A percentile compares a stretch with the other conserved stretches of the same genome.
Conservation (phyloP, 2,329 filamentous ascomycete genomes). For the Emmonsia crescens region DNA sequence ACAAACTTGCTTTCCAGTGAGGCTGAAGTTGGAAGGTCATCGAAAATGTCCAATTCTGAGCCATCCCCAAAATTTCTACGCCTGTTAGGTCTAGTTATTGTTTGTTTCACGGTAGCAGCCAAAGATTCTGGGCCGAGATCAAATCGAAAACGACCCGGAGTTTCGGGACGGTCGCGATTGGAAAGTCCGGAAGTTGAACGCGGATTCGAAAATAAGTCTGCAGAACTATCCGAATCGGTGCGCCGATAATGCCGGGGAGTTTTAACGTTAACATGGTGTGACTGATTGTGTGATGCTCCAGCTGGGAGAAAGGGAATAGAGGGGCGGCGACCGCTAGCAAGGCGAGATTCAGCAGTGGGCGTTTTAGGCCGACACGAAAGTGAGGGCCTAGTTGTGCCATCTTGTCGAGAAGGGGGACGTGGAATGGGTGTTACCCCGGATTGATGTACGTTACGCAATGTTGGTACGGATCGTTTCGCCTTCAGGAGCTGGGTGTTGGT, state of each 20-base stretch:
- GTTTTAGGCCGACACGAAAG: constrained; percentile 52
- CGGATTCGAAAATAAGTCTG: constrained; percentile 38
- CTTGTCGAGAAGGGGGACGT: constrained; percentile 29
- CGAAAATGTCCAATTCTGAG: constrained; percentile 82
- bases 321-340: constrained; percentile 42
- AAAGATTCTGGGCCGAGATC: constrained; percentile 42
- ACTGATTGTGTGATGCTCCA: constrained; percentile 60
- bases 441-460: constrained; percentile 38
- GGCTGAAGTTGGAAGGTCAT: constrained; percentile 83
- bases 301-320: constrained; percentile 69
- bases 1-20: constrained; percentile 71
- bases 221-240: constrained; percentile 65
- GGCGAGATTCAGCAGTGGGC: constrained; percentile 41
- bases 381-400: constrained; percentile 23
- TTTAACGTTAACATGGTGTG: constrained; percentile 68
- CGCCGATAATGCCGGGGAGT: constrained; percentile 61
- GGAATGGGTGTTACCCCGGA: constrained; percentile 24
- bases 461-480: constrained; percentile 51
- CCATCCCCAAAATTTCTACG: constrained; percentile 78
- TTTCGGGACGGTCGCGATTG: constrained; percentile 36
- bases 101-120: constrained; percentile 51
- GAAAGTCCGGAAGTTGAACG: constrained; percentile 32
- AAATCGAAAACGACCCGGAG: constrained; percentile 35
- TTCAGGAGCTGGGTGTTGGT: constrained; percentile 46
- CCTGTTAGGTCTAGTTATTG: constrained; percentile 61